Conservation (phyloP, 2,329 filamentous ascomycete species). For the Incumbomyces lentus region DNA sequence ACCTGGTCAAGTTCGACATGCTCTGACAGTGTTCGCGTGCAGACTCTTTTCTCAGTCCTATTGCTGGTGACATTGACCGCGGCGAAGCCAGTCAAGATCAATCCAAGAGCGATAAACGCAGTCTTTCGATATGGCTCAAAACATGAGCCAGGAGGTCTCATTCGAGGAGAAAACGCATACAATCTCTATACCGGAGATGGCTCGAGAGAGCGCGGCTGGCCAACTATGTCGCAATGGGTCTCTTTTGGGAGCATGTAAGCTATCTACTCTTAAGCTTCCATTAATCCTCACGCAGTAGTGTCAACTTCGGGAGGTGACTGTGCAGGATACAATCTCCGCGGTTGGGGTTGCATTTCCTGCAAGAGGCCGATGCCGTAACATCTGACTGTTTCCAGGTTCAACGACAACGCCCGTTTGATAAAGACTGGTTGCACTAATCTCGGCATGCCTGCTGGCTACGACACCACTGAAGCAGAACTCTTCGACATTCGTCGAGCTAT, state of each 20-base stretch:
- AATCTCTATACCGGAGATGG: conserved; percentile 23
- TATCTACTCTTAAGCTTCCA: too few species aligned
- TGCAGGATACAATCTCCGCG: too few species aligned
- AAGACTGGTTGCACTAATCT: not conserved
- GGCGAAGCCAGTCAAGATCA: not conserved
- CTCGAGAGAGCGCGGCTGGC: conserved; percentile 23
- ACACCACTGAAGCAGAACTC: conserved; percentile 23
- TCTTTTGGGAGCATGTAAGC: conserved; percentile 23
- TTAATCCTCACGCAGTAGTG: too few species aligned
- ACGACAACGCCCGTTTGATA: conserved; percentile 4
- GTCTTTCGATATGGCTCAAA: not conserved
- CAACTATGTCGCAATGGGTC: conserved; percentile 22
- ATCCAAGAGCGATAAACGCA: not conserved
- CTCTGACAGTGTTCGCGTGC: too few species aligned
- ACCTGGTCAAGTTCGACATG: too few species aligned
- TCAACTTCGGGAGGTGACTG: too few species aligned
- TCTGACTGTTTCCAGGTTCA: conserved; percentile 11
- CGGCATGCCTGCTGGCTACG: not conserved
- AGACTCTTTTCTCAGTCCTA: too few species aligned
- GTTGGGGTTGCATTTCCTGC: too few species aligned
- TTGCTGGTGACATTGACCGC: not conserved
- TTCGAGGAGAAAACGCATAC: conserved; percentile 20
- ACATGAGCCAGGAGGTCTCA: not conserved
- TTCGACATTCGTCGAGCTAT: conserved; percentile 26
- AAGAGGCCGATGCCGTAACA: too few species aligned